A percentile compares a stretch with the other conserved stretches of the same genome.
These are phyloP conservation scores for Phaeosphaeria sp. DNA, from an alignment of 2,329 filamentous ascomycete genomes.

Conservation along the genomic window DNA sequence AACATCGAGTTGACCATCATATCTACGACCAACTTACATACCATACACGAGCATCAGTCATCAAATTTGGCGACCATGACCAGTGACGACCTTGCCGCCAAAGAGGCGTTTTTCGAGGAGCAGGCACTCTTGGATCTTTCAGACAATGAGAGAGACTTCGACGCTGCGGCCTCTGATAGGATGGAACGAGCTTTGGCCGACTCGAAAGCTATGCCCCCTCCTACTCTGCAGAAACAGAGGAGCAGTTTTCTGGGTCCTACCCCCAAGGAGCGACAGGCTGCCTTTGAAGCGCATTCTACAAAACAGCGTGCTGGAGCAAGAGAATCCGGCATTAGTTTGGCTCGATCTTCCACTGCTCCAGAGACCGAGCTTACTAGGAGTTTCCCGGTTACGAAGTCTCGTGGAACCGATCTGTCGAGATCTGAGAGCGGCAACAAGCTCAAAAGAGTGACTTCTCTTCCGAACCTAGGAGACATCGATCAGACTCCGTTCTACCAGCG, in stretches of 20 bases:
- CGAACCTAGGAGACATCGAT: conserved; percentile 18
- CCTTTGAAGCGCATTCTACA: conserved; percentile 30
- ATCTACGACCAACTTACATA: too few species aligned
- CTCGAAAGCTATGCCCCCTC: conserved; percentile 25
- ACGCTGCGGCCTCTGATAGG: conserved; percentile 15
- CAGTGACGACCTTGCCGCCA: conserved; percentile 29
- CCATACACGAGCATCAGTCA: background rate
- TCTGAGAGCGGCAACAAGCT: conserved; percentile 12
- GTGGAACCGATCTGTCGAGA: background rate
- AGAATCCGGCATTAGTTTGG: conserved; percentile 9
- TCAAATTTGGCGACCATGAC: conserved; percentile 22
- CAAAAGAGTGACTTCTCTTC: conserved; percentile 33
- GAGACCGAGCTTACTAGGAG: conserved; percentile 20
- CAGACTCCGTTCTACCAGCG: conserved; percentile 35
- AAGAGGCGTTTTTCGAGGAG: conserved; percentile 38
- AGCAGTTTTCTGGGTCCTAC: conserved; percentile 43
- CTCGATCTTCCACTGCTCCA: conserved; percentile 26
- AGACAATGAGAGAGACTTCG: conserved; percentile 33
- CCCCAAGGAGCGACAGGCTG: conserved; percentile 35
- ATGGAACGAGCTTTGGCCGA: conserved; percentile 32
- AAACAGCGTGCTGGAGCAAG: conserved; percentile 21
- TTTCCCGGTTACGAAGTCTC: conserved; percentile 18
- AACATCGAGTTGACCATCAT: background rate
- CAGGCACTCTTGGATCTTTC: conserved; percentile 38
- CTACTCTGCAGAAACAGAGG: conserved; percentile 16